Percentiles rank a stretch among this genome's conserved stretches.
These are phyloP conservation scores for Myxozyma mucilagina DNA, from an alignment of 805 yeast genomes.

Conservation along the genomic window DNA sequence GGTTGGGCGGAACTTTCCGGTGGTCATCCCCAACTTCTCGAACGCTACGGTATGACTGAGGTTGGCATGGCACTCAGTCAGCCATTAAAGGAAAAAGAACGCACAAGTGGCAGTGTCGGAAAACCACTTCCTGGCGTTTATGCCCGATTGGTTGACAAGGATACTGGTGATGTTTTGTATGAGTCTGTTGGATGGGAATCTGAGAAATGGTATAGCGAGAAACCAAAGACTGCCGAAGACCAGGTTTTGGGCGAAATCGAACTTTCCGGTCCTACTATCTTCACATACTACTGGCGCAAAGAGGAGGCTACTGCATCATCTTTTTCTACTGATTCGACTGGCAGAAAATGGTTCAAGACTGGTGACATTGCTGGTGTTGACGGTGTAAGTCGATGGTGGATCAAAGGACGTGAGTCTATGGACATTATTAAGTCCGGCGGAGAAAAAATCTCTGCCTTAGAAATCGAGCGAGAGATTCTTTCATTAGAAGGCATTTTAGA, in stretches of 20 bases:
- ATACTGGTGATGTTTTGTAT: conserved; percentile 29
- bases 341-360: conserved; percentile 52
- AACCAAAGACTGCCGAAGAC: conserved; percentile 25
- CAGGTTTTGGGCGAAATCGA: conserved; percentile 51
- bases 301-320: conserved; percentile 50
- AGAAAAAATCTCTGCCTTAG: conserved; percentile 41
- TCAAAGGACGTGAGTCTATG: conserved; percentile 45
- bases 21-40: conserved; percentile 38
- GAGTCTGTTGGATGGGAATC: conserved; percentile 31
- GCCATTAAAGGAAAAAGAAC: conserved; percentile 34
- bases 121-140: conserved; percentile 39
- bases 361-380: conserved; percentile 58
- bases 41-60: conserved; percentile 43
- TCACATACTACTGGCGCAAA: conserved; percentile 51
- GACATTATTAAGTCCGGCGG: conserved; percentile 43
- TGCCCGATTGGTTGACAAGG: conserved; percentile 38
- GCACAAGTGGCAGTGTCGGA: conserved; percentile 39
- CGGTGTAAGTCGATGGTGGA: conserved; percentile 48
- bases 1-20: conserved; percentile 38
- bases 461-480: conserved; percentile 41
- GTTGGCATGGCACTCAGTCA: conserved; percentile 41
- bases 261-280: conserved; percentile 57
- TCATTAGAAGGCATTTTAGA: conserved; percentile 37
- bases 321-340: conserved; percentile 43
- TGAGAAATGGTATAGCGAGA: conserved; percentile 21